phyloP scores from a whole-genome alignment of 2,329 filamentous ascomycete genomes.

The Fusarium pseudocircinatum region DNA sequence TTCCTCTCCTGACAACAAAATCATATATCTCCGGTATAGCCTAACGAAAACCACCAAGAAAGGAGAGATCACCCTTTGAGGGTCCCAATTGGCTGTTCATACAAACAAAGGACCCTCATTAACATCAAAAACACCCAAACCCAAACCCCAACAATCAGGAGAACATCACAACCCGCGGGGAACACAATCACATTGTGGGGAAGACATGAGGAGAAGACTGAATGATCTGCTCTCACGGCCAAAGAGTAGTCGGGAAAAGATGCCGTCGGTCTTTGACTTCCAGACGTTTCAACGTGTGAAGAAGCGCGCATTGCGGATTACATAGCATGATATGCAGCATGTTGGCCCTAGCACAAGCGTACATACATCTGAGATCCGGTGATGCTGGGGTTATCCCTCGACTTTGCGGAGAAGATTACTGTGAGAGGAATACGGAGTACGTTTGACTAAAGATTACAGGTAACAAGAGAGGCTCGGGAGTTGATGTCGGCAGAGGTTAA shows the following conservation, averaged over 20 bases:
- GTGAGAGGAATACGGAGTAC: background rate
- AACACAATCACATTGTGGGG: constrained; percentile 2
- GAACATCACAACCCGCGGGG: background rate
- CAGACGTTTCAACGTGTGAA: constrained; percentile 1
- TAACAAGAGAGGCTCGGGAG: background rate
- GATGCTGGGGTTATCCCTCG: constrained; percentile 1
- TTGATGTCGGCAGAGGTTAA: background rate
- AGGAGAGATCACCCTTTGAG: no score
- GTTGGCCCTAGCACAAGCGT: background rate
- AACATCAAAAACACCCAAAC: background rate
- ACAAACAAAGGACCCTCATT: background rate
- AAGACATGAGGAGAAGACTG: background rate
- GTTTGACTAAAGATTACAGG: background rate
- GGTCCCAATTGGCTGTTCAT: background rate
- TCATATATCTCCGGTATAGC: background rate
- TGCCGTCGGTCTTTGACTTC: constrained; percentile 13
- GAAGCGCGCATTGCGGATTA: constrained; percentile 1
- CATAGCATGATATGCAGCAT: background rate
- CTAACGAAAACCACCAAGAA: background rate
- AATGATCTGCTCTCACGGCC: constrained; percentile 4
- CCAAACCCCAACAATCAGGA: background rate
- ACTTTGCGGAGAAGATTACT: constrained; percentile 6
- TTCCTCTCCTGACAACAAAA: constrained; percentile 9
- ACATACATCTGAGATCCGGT: constrained; percentile 10
- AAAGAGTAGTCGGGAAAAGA: background rate